Base-by-base conservation (phyloP, 345 rosid genomes). In the thale cress (Arabidopsis thaliana) region DNA sequence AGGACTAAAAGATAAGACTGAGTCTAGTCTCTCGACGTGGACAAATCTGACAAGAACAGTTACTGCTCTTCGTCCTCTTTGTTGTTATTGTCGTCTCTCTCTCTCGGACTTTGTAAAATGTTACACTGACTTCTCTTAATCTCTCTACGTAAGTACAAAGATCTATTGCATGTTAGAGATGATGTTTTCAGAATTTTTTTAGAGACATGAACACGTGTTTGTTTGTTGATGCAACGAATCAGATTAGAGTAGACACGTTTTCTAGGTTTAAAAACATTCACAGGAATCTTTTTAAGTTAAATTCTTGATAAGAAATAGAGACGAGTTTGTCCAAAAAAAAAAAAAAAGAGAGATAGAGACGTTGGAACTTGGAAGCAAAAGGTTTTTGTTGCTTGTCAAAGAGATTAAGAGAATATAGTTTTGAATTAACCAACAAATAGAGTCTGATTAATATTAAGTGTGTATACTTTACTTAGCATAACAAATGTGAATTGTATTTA, bases 1-100 rank as follows among this genome's bases (percentile, higher is more conserved):
- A 69, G 45, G 75, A 69, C 80, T 69, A 69, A 77, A 77, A 77
- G 72, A 64, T 77, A 69, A 77, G 75, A 71, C 67, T 71, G 67
- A 64, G 76, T 65, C 36, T 76, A 69, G 75, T 13, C 12, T 71
- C 60, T 30, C 23, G 37, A 71, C 72, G 66, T 71, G 72, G 76
- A 65, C 72, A 65, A 56, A 48, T 77, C 67, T 77, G 80, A 77
- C 66, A 71, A 64, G n/a, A 71, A 65, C 72, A 65, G 67, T 65
- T 57, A 56, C 72, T 57, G 67, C 63, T 70, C 59, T 52, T 76
- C 74, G 74, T 76, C 80, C 71, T 76, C 59, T 71, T 71, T 77
- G 76, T 71, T 71, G 72, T 57, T 77, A 30, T 48, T 64, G 67
- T 77, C 76, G 20, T 23, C 56, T 64, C 53, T 46, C 4, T 64